Base-by-base conservation (phyloP, 345 rosid genomes). In the Diplotaxis tenuifolia region DNA sequence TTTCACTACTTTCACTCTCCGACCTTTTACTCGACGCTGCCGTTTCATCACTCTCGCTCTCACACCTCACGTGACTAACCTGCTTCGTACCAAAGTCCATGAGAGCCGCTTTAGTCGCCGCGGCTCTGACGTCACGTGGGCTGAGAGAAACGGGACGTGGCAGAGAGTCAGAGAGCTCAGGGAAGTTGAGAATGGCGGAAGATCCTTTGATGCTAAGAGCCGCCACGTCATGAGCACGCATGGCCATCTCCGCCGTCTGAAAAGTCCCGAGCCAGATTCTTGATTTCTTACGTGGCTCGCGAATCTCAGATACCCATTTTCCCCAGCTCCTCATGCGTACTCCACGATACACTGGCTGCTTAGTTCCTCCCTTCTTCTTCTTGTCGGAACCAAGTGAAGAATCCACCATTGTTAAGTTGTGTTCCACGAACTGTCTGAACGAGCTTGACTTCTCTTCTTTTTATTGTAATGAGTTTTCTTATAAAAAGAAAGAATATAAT, bases 191-290 rank as follows among this genome's bases (percentile, higher is more conserved):
- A 80, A 86, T 84, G 62, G 96, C 98, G 0, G 92, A 82, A 58
- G 73, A 28, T 60, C 98, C 98, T 75, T 91, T 93, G 82, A 93
- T 87, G 81, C 80, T 83, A 22, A 91, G 53, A 25, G 97, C 91
- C n/a, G 98, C 98, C 28, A 93, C 98, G 85, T 93, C 98, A 29
- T 93, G 98, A 1, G 98, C 98, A 36, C 98, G 92, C 68, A 96
- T 96, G 1, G 98, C 98, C 98, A 93, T 93, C 80, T 93, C 94
- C 0, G 98, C 84, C 10, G 91, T 91, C 40, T 86, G 77, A 77
- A 93, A 93, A 16, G 98, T 93, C 3, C 98, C 98, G 1, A 93
- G 88, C 98, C 98, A 93, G 88, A 93, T 93, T 81, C 98, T 84
- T 52, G 73, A 87, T 79, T 93, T 93, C 83, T 93, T 93, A 52